A percentile compares a stretch with the other conserved stretches of the same genome.
phyloP scores from a whole-genome alignment of 2,329 filamentous ascomycete genomes.

The Beauveria rudraprayagi region DNA sequence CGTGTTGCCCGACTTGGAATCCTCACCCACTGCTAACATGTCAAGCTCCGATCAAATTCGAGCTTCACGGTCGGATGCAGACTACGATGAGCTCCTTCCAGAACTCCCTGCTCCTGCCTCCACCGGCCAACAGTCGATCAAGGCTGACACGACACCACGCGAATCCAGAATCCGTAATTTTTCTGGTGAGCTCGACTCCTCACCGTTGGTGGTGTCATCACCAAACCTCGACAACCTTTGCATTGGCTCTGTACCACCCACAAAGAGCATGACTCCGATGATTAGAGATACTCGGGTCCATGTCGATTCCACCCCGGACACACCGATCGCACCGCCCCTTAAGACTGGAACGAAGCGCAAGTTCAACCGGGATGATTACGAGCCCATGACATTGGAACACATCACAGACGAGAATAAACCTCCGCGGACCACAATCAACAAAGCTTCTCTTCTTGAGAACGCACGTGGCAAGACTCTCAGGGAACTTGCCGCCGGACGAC shows the following conservation, averaged over 20 bases:
- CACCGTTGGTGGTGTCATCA: constrained; percentile 24
- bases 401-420: constrained; percentile 22
- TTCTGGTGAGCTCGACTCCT: constrained; percentile 9
- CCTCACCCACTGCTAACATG: constrained; percentile 22
- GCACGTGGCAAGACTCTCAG: constrained; percentile 36
- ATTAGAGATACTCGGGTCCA: constrained; percentile 7
- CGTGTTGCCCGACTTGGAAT: constrained; percentile 17
- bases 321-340: constrained; percentile 16
- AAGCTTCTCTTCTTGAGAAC: constrained; percentile 26
- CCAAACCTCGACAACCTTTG: constrained; percentile 18
- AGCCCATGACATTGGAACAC: constrained; percentile 23
- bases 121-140: constrained; percentile 49
- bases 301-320: constrained; percentile 9
- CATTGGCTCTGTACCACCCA: constrained; percentile 18
- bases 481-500: constrained; percentile 34
- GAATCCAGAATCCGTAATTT: constrained; percentile 22
- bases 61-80: constrained; percentile 44
- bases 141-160: constrained; percentile 31
- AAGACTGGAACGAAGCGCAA: constrained; percentile 53
- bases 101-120: constrained; percentile 59
- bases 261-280: constrained; percentile 18
- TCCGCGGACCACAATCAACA: constrained; percentile 17
- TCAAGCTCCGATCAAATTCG: constrained; percentile 55
- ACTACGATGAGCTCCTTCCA: constrained; percentile 56
- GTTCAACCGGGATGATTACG: constrained; percentile 46